A percentile compares a stretch with the other conserved stretches of the same genome.
Conservation (phyloP, 345 rosid genomes). For the Punica granatum region DNA sequence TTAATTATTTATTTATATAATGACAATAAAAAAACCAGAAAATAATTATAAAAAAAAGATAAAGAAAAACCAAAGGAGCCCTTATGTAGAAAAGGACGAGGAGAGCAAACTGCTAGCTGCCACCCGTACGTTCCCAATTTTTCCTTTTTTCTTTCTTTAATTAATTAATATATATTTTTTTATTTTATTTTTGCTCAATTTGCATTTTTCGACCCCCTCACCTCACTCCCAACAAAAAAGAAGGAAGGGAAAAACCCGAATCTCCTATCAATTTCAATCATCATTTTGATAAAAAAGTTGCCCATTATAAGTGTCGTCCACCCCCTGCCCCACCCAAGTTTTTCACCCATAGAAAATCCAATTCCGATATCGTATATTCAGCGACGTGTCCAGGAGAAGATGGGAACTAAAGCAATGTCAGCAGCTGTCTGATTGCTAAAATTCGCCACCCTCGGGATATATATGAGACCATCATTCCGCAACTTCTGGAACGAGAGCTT, state of each 20-base stretch:
- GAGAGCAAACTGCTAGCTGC: background rate
- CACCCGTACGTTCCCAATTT: background rate
- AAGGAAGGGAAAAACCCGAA: background rate
- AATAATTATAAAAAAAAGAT: background rate
- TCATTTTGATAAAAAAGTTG: background rate
- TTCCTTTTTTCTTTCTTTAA: background rate
- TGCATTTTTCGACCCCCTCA: background rate
- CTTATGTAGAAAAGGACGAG: background rate
- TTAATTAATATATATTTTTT: too few species aligned
- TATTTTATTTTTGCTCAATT: background rate
- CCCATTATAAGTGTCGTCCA: background rate
- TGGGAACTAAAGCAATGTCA: background rate
- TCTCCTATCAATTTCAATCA: conserved; percentile 1
- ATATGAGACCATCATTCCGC: too few species aligned
- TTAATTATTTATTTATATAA: background rate
- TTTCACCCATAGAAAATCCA: background rate
- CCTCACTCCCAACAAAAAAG: background rate
- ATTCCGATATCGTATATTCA: background rate
- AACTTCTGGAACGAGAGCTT: too few species aligned
- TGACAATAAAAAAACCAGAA: background rate
- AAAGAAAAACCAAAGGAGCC: background rate
- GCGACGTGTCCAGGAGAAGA: background rate
- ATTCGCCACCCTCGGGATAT: background rate
- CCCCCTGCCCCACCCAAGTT: background rate
- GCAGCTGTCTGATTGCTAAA: background rate